Base-by-base conservation (phyloP, 31 red algal genomes). In the Asparagopsis taxiformis region DNA sequence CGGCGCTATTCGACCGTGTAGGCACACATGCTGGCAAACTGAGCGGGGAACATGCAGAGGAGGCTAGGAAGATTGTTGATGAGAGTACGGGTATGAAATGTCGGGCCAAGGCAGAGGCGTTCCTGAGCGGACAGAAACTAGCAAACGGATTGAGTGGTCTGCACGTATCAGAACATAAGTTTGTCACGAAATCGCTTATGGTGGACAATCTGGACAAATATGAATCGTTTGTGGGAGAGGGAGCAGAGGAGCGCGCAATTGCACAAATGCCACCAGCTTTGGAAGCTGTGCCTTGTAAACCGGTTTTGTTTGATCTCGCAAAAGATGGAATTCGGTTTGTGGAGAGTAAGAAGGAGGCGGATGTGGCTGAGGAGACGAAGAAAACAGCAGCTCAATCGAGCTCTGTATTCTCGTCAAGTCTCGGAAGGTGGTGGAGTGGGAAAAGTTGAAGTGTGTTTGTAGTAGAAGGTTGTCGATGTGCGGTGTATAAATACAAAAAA, bases 291-390 rank as follows among this genome's bases (percentile, higher is more conserved):
- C 62, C 75, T 8, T 78, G 82, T 61, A 87, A 93, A 36, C 90
- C 90, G 34, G 75, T 93, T 16, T 39, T 93, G 39, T 81, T 93
- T 52, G 90, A 93, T 43, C 62, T 87, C 33, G 90, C 90, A 0
- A 71, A 81, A n/a, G 74, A 80, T 29, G 80, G 60, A 17, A 62
- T 93, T 46, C 55, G 43, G 7, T 82, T 87, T 37, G 82, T 82
- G 51, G 55, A 26, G 13, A 68, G 70, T 36, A 65, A 31, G 31
- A 35, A 59, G 49, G 21, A 39, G 44, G 11, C 41, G 7, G 74
- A 64, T 35, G 35, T 39, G 19, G 24, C 15, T 23, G 61, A 66
- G n/a, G n/a, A n/a, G n/a, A n/a, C n/a, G n/a, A n/a, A n/a, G n/a
- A n/a, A n/a, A n/a, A n/a, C n/a, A n/a, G n/a, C n/a, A n/a, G n/a